Evolutionary conservation across 495 filamentous ascomycete genomes (phyloP).

Genomic region (Lasiosphaeriaceae sp.): DNA sequence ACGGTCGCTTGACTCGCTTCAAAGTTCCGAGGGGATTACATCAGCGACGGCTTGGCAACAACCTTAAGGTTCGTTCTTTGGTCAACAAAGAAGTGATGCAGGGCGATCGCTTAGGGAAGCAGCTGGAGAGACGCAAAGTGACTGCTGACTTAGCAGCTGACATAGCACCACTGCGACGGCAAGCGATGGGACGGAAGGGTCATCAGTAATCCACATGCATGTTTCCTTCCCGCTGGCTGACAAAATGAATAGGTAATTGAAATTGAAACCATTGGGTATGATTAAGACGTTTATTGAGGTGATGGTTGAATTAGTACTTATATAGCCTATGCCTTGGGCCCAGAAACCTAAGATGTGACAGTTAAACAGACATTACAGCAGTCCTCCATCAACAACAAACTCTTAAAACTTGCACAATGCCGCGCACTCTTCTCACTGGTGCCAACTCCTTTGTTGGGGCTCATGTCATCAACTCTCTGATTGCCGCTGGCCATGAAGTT

Average conservation of each 20-base stretch:
- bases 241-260: not conserved
- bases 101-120: no score
- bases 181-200: not conserved
- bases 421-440: slow-evolving; percentile 33
- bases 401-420: slow-evolving; percentile 19
- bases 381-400: not conserved
- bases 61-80: no score
- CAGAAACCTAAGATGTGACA: no score
- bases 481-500: slow-evolving; percentile 18
- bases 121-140: no score
- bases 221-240: not conserved
- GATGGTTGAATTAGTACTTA: no score
- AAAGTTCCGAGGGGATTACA: no score
- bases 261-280: not conserved
- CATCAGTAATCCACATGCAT: not conserved
- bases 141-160: no score
- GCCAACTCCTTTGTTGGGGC: slow-evolving; percentile 35
- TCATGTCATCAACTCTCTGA: slow-evolving; percentile 32
- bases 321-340: no score
- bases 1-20: no score
- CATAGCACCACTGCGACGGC: not conserved
- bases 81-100: no score
- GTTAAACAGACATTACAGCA: not conserved
- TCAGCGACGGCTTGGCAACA: no score
- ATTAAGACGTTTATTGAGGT: no score